Evolutionary conservation across 257 asterid genomes (phyloP).

Genomic region (Nicotiana tabacum): DNA sequence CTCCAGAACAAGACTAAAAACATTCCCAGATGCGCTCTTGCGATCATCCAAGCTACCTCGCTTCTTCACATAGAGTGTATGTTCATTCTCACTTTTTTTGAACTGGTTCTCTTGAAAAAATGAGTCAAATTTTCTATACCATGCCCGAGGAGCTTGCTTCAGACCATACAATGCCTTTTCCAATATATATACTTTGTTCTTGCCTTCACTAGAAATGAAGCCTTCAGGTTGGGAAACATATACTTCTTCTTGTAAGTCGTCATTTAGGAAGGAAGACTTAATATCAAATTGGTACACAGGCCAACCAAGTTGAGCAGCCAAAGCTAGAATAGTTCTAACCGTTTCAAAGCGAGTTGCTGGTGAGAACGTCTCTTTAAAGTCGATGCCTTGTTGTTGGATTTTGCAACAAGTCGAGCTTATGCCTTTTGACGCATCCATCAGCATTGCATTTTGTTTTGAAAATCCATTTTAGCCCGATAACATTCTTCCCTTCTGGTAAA

Average conservation of each 20-base stretch:
- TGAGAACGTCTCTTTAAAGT: neutral
- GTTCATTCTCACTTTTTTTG: neutral
- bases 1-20: too few relatives aligned
- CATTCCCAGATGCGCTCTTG: neutral
- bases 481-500: too few relatives aligned
- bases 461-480: too few relatives aligned
- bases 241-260: neutral
- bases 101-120: neutral
- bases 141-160: neutral
- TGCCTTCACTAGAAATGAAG: neutral
- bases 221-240: neutral
- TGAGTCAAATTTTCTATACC: neutral
- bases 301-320: neutral
- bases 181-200: neutral
- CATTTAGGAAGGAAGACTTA: neutral
- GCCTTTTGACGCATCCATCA: neutral
- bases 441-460: too few relatives aligned
- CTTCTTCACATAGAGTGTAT: neutral
- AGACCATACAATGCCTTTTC: too few relatives aligned
- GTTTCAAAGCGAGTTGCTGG: neutral
- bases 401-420: neutral
- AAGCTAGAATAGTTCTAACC: neutral
- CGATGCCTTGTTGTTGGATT: neutral
- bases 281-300: neutral
- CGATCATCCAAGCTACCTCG: neutral